These are phyloP conservation scores for Fraxinus quadrangulata DNA, from an alignment of 257 asterid genomes.

Conservation along the genomic window DNA sequence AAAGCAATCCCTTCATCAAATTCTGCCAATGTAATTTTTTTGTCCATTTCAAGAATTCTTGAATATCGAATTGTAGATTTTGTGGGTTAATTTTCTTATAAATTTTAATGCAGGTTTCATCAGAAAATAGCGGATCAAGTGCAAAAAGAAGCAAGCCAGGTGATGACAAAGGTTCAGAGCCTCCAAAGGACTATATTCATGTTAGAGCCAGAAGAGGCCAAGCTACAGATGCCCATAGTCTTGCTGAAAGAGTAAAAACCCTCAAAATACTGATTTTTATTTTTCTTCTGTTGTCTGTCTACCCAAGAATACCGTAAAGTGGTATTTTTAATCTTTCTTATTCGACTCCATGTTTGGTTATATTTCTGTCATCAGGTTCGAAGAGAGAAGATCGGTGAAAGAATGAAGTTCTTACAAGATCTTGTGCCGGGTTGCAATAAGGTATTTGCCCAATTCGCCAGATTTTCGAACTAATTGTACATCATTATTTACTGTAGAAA, in stretches of 20 bases:
- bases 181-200: conserved; percentile 86
- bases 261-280: background rate
- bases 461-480: too few relatives aligned
- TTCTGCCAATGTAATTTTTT: conserved; percentile 44
- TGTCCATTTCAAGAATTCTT: background rate
- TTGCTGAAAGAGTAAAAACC: conserved; percentile 80
- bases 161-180: conserved; percentile 40
- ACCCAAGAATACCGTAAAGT: too few relatives aligned
- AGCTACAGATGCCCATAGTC: conserved; percentile 95
- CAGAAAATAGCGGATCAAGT: conserved; percentile 55
- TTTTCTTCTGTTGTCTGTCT: too few relatives aligned
- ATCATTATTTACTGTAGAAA: background rate
- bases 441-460: conserved; percentile 36
- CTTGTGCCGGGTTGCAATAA: conserved; percentile 97
- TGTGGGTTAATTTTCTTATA: background rate
- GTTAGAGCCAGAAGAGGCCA: conserved; percentile 96
- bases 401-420: conserved; percentile 86
- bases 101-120: conserved; percentile 43
- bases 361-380: conserved; percentile 53
- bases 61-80: background rate
- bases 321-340: background rate
- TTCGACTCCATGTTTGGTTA: background rate
- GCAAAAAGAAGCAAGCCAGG: conserved; percentile 62
- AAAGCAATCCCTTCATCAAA: conserved; percentile 41
- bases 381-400: conserved; percentile 88